These are phyloP conservation scores for Penicillium frequentans DNA, from an alignment of 2,329 filamentous ascomycete species.

Conservation along the genomic window DNA sequence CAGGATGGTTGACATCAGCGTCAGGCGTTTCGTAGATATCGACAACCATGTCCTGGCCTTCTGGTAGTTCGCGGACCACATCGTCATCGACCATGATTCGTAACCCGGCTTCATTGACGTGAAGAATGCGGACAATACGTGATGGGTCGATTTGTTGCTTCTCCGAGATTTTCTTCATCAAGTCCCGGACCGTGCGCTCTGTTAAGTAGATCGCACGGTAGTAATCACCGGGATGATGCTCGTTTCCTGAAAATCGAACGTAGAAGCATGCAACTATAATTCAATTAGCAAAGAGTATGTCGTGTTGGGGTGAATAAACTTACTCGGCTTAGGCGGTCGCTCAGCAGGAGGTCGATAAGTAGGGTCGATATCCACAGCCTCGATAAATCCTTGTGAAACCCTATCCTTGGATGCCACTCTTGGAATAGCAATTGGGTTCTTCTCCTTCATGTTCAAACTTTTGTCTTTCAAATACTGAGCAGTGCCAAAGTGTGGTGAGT, in stretches of 20 bases:
- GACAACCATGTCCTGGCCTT: slow-evolving; percentile 85
- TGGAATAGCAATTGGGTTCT: slow-evolving; percentile 33
- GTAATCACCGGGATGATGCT: slow-evolving; percentile 58
- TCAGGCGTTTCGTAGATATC: slow-evolving; percentile 60
- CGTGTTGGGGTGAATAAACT: slow-evolving; percentile 24
- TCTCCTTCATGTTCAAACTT: slow-evolving; percentile 15
- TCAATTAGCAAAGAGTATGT: slow-evolving; percentile 31
- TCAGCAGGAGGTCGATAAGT: slow-evolving; percentile 79
- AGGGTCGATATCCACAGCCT: slow-evolving; percentile 85
- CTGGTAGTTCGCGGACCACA: slow-evolving; percentile 75
- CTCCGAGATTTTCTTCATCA: slow-evolving; percentile 68
- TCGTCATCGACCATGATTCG: slow-evolving; percentile 90
- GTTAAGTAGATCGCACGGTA: slow-evolving; percentile 85
- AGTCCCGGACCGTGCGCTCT: slow-evolving; percentile 71
- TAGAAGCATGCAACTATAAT: slow-evolving; percentile 81
- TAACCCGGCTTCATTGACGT: slow-evolving; percentile 70
- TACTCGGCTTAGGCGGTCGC: slow-evolving; percentile 65
- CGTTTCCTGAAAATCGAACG: slow-evolving; percentile 59
- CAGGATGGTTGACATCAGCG: slow-evolving; percentile 6
- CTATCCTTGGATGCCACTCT: slow-evolving; percentile 22
- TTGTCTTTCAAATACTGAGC: slow-evolving; percentile 12
- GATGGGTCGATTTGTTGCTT: slow-evolving; percentile 80
- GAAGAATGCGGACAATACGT: slow-evolving; percentile 69
- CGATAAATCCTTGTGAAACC: slow-evolving; percentile 76
- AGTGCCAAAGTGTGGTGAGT: slow-evolving; percentile 28